Base-by-base conservation (phyloP, 805 yeast species). In the Yarrowia bubula region DNA sequence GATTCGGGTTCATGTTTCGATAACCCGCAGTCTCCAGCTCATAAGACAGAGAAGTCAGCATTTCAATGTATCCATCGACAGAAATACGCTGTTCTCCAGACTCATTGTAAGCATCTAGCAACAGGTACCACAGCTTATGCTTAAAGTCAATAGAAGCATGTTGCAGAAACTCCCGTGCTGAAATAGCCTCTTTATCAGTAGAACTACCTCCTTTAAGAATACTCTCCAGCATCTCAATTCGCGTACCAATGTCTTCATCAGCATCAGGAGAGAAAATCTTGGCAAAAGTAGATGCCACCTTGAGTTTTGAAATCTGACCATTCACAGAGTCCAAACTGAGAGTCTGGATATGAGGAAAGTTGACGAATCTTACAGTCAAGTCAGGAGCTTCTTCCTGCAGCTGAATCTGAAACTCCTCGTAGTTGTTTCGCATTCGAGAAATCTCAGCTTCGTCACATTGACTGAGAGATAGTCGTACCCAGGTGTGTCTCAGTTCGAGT, bases 121-220 rank as follows among this genome's bases (percentile, higher is more conserved):
- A 76, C 28, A 88, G 80, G 37, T 83, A 84, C 96, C 98, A 92
- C 2, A 95, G 75, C 64, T 86, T 86, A 42, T 92, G 76, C 65
- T 83, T 84, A 72, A 91, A 81, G 22, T 84, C 87, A 22, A 88
- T 77, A 0, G 95, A 84, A 0, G 96, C 85, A 11, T 77, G 78
- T 2, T 78, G 75, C 14, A 95, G 77, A 71, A 93, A 90, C 11
- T 77, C 74, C 22, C 80, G 78, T 73, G 91, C 86, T 8, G 92
- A 85, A 14, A 71, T 68, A 39, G 82, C 78, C 39, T 80, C 82
- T 0, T 71, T 65, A 35, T 65, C 65, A 14, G 13, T 15, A 7
- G 51, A 31, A 65, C 70, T 53, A 31, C 70, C 72, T 3, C 76
- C 76, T 72, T 75, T 74, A n/a, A 76, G 70, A 68, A 75, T 75